A percentile compares a stretch with the other conserved stretches of the same genome.
Evolutionary conservation across 352 stramenopile species (phyloP).

Genomic region (Pythium aphanidermatum): DNA sequence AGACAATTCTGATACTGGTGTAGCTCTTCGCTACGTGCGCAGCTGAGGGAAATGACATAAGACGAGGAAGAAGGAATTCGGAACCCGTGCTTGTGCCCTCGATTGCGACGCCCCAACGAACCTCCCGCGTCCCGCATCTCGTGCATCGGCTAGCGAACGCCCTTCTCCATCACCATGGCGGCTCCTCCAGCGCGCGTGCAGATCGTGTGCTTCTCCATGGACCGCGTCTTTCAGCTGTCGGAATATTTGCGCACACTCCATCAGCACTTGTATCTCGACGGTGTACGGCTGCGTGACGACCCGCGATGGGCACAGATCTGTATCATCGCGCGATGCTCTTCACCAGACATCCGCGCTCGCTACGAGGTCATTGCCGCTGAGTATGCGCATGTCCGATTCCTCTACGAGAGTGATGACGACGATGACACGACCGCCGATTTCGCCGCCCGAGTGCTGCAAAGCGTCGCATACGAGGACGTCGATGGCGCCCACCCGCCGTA

Average conservation of each 20-base stretch:
- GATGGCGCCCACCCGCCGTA: slow-evolving; percentile 4
- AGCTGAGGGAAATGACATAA: too few species aligned
- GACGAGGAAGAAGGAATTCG: too few species aligned
- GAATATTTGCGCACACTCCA: slow-evolving; percentile 50
- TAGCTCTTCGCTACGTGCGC: too few species aligned
- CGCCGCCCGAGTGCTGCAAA: slow-evolving; percentile 24
- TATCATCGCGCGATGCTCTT: slow-evolving; percentile 36
- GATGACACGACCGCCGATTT: slow-evolving; percentile 15
- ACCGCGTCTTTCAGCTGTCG: slow-evolving; percentile 52
- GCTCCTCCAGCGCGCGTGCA: slow-evolving; percentile 26
- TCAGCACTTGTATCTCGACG: slow-evolving; percentile 21
- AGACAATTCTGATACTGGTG: too few species aligned
- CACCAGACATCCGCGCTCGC: slow-evolving; percentile 17
- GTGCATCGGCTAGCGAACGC: too few species aligned
- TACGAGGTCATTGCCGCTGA: slow-evolving; percentile 27
- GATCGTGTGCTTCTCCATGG: slow-evolving; percentile 61
- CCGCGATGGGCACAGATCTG: slow-evolving; percentile 20
- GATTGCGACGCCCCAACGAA: too few species aligned
- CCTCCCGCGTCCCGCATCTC: too few species aligned
- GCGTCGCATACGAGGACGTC: neutral
- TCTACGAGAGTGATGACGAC: slow-evolving; percentile 25
- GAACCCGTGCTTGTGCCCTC: too few species aligned
- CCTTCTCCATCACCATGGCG: slow-evolving; percentile 15
- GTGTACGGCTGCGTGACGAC: slow-evolving; percentile 17
- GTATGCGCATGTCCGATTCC: slow-evolving; percentile 29